Conservation (phyloP, 495 filamentous ascomycete species). For the Trichoderma parareesei region DNA sequence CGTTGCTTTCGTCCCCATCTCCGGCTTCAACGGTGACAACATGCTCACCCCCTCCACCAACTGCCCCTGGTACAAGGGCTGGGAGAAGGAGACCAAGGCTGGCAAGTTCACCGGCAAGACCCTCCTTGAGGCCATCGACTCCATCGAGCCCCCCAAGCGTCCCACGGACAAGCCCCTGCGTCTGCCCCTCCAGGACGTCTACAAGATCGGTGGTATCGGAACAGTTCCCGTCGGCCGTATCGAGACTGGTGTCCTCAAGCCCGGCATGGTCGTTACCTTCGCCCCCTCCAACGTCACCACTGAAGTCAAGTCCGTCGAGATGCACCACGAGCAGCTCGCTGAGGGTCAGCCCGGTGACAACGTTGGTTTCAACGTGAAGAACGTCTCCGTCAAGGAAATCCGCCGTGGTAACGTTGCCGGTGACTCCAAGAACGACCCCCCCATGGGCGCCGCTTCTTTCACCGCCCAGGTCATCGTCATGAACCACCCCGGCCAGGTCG, state of each 20-base stretch:
- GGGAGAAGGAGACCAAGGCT: slow-evolving; percentile 98
- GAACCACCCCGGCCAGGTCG: slow-evolving; percentile 99
- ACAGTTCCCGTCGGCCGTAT: slow-evolving; percentile 99
- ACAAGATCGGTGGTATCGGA: slow-evolving; percentile 99
- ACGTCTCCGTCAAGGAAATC: slow-evolving; percentile 99
- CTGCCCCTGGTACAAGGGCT: slow-evolving; percentile 99
- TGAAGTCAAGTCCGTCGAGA: slow-evolving; percentile 99
- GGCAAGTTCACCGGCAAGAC: slow-evolving; percentile 90
- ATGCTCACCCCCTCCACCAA: slow-evolving; percentile 90
- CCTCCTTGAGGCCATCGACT: slow-evolving; percentile 96
- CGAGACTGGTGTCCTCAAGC: slow-evolving; percentile 96
- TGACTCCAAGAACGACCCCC: slow-evolving; percentile 99
- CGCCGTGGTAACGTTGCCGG: slow-evolving; percentile 99
- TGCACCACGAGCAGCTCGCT: slow-evolving; percentile 99
- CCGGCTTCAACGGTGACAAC: slow-evolving; percentile 99
- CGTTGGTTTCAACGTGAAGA: slow-evolving; percentile 99
- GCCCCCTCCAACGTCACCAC: slow-evolving; percentile 98
- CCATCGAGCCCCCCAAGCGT: slow-evolving; percentile 88
- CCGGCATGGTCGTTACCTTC: slow-evolving; percentile 96
- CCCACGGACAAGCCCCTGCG: slow-evolving; percentile 96
- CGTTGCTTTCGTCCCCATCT: slow-evolving; percentile 98
- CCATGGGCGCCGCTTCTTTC: slow-evolving; percentile 81
- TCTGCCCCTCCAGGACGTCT: slow-evolving; percentile 99
- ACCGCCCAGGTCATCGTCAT: slow-evolving; percentile 99
- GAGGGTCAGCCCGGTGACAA: slow-evolving; percentile 98